phyloP scores from a whole-genome alignment of 2,329 filamentous ascomycete genomes.

The Exophiala oligosperma region DNA sequence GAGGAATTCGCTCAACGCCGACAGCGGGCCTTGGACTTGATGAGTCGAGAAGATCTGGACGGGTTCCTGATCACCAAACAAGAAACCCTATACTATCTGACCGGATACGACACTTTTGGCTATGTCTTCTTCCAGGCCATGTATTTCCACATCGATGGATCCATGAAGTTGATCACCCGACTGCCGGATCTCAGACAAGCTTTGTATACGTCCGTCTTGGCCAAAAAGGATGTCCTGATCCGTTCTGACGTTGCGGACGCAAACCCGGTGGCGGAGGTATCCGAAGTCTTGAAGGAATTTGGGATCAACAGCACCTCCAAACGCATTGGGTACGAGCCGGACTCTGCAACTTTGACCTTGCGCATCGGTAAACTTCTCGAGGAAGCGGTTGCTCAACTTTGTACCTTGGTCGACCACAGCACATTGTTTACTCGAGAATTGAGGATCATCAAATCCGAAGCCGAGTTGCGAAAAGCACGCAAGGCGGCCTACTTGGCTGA shows the following conservation, averaged over 20 bases:
- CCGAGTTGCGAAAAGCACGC: constrained; percentile 33
- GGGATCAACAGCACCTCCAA: background rate
- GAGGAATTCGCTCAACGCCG: constrained; percentile 31
- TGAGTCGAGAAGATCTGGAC: constrained; percentile 37
- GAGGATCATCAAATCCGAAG: constrained; percentile 36
- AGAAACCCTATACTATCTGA: constrained; percentile 36
- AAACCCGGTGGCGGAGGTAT: background rate
- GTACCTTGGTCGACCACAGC: constrained; percentile 33
- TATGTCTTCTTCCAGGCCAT: constrained; percentile 41
- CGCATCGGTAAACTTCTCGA: background rate
- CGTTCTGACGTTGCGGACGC: background rate
- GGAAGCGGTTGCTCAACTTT: background rate
- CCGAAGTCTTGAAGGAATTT: background rate
- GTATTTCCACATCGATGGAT: constrained; percentile 38
- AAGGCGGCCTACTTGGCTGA: constrained; percentile 38
- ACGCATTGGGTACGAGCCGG: background rate
- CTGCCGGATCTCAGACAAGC: constrained; percentile 36
- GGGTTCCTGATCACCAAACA: constrained; percentile 39
- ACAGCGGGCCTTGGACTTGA: constrained; percentile 30
- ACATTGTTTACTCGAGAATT: constrained; percentile 34
- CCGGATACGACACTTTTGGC: constrained; percentile 38
- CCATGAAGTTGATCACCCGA: constrained; percentile 35
- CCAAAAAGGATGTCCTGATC: background rate
- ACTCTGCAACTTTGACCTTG: background rate
- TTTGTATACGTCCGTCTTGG: constrained; percentile 33